phyloP scores from a whole-genome alignment of 2,329 filamentous ascomycete genomes.

The Hypoxylon sp. region DNA sequence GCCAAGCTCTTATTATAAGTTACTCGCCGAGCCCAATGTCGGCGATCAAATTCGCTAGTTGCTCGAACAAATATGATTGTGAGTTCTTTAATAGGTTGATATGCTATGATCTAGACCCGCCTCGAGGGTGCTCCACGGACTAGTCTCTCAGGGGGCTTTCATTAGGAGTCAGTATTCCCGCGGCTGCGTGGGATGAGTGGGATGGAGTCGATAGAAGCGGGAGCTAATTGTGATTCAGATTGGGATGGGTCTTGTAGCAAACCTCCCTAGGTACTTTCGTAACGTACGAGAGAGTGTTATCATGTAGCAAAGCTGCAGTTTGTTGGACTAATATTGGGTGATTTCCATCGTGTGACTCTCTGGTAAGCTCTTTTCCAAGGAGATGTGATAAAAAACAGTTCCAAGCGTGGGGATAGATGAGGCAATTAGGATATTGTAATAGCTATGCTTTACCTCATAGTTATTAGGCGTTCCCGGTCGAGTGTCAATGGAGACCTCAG shows the following conservation, averaged over 20 bases:
- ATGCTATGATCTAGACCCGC: constrained; percentile 20
- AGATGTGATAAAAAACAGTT: not conserved
- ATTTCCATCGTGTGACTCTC: constrained; percentile 7
- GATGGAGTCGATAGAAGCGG: constrained; percentile 6
- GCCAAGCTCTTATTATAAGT: not conserved
- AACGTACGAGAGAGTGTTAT: constrained; percentile 8
- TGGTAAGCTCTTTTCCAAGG: constrained; percentile 17
- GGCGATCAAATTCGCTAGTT: constrained; percentile 10
- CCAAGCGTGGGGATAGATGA: constrained; percentile 1
- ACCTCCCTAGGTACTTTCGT: constrained; percentile 1
- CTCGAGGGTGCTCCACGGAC: not conserved
- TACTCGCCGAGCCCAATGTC: not conserved
- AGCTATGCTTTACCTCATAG: constrained; percentile 34
- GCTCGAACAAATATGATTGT: not conserved
- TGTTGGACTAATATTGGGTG: constrained; percentile 5
- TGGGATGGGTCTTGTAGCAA: constrained; percentile 9
- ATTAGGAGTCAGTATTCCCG: constrained; percentile 13
- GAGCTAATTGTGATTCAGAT: constrained; percentile 21
- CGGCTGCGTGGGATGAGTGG: constrained; percentile 11
- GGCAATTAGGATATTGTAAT: constrained; percentile 9
- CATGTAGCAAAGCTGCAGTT: constrained; percentile 4
- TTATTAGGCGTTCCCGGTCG: constrained; percentile 3
- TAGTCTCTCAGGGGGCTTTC: constrained; percentile 12
- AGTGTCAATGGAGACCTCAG: constrained; percentile 16
- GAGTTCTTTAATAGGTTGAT: not conserved